These are phyloP conservation scores for Capsella rubella DNA, from an alignment of 441 rosid species.

Conservation along the genomic window DNA sequence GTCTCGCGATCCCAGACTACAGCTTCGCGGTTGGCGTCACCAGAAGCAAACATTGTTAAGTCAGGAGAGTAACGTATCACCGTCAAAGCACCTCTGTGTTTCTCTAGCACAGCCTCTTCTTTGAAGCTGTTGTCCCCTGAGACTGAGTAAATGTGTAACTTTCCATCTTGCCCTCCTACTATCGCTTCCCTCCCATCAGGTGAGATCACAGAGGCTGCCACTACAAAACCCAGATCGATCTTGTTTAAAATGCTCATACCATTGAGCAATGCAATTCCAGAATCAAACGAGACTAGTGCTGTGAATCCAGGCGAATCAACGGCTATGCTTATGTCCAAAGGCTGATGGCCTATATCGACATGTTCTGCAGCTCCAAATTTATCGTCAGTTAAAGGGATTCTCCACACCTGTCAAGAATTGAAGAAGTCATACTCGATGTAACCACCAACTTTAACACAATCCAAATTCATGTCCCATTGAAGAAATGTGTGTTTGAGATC, in stretches of 20 bases:
- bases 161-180: constrained; percentile 86
- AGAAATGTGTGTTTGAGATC: background rate
- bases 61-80: constrained; percentile 90
- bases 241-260: constrained; percentile 68
- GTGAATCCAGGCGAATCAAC: constrained; percentile 59
- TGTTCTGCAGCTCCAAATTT: constrained; percentile 71
- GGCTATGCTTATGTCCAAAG: constrained; percentile 83
- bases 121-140: constrained; percentile 59
- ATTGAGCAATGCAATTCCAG: constrained; percentile 73
- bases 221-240: constrained; percentile 70
- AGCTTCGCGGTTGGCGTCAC: constrained; percentile 85
- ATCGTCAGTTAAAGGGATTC: constrained; percentile 64
- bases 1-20: constrained; percentile 81
- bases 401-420: constrained; percentile 55
- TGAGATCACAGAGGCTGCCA: constrained; percentile 75
- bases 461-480: background rate
- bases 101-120: constrained; percentile 83
- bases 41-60: constrained; percentile 89
- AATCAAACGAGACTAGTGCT: constrained; percentile 63
- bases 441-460: background rate
- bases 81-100: constrained; percentile 86
- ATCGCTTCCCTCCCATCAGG: constrained; percentile 91
- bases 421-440: background rate
- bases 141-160: constrained; percentile 76
- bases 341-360: constrained; percentile 81